These are phyloP conservation scores for Leccinum pellstonianum DNA, from an alignment of 768 basidiomycete species.

Conservation along the genomic window DNA sequence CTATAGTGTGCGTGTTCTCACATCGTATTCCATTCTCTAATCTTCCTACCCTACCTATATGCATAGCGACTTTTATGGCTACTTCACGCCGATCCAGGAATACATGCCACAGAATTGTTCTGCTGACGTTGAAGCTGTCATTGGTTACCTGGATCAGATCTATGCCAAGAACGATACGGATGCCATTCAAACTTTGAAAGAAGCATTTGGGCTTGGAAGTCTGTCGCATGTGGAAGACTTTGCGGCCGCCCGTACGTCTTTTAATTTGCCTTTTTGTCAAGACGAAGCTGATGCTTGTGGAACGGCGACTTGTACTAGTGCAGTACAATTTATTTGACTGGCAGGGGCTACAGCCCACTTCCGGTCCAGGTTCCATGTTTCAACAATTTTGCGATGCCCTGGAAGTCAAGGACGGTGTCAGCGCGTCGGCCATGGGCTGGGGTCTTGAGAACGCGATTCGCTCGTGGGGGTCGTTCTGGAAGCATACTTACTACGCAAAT, in stretches of 20 bases:
- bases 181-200: neutral
- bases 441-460: neutral
- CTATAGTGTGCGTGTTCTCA: conserved; percentile 37
- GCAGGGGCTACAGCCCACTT: neutral
- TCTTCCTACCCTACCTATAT: neutral
- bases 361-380: neutral
- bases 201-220: neutral
- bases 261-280: neutral
- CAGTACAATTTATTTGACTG: neutral
- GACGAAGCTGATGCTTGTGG: conserved; percentile 9
- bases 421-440: neutral
- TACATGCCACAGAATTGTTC: neutral
- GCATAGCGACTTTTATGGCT: neutral
- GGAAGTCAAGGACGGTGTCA: neutral
- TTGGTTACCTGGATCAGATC: neutral
- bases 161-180: conserved; percentile 30
- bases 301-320: neutral
- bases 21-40: neutral
- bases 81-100: neutral
- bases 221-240: neutral
- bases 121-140: neutral
- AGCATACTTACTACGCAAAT: neutral
- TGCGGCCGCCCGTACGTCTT: neutral
- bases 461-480: neutral
- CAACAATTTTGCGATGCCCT: neutral